A percentile compares a stretch with the other conserved stretches of the same genome.
These are phyloP conservation scores for Suillus subaureus DNA, from an alignment of 768 basidiomycete species.

Conservation along the genomic window DNA sequence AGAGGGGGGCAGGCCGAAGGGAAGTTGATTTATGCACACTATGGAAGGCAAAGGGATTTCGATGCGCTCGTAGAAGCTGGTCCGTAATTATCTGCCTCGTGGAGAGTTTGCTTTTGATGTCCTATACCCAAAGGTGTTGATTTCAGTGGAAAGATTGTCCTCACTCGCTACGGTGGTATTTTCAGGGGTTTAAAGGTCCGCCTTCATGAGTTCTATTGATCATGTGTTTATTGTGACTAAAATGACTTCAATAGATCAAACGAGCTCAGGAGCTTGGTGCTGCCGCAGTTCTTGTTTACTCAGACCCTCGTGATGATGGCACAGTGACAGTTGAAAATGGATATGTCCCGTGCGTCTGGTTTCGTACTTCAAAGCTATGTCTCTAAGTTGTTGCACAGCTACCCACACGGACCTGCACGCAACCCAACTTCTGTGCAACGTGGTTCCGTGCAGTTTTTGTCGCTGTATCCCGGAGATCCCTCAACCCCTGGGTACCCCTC, in stretches of 20 bases:
- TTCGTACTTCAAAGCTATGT: neutral
- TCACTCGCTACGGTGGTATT: constrained; percentile 59
- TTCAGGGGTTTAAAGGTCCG: constrained; percentile 72
- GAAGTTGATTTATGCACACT: constrained; percentile 56
- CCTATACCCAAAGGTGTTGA: constrained; percentile 48
- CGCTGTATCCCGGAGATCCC: constrained; percentile 52
- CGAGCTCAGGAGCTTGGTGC: constrained; percentile 69
- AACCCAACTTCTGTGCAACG: constrained; percentile 65
- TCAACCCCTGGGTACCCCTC: constrained; percentile 58
- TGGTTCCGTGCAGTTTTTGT: constrained; percentile 68
- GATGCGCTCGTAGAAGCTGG: constrained; percentile 56
- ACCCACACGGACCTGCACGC: constrained; percentile 71
- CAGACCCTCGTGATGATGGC: constrained; percentile 67
- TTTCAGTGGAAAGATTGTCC: constrained; percentile 57
- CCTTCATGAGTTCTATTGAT: neutral
- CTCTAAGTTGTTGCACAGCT: constrained; percentile 29
- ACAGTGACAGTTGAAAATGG: constrained; percentile 60
- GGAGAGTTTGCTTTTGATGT: neutral
- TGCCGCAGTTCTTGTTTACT: constrained; percentile 61
- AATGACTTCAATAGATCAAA: constrained; percentile 43
- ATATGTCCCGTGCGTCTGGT: constrained; percentile 41
- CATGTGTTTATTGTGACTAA: constrained; percentile 11
- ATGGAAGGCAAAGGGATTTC: constrained; percentile 65
- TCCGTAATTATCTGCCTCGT: constrained; percentile 18
- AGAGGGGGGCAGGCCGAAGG: constrained; percentile 67